Conservation (phyloP, 306 rosid species). For the Lathyrus aphaca region DNA sequence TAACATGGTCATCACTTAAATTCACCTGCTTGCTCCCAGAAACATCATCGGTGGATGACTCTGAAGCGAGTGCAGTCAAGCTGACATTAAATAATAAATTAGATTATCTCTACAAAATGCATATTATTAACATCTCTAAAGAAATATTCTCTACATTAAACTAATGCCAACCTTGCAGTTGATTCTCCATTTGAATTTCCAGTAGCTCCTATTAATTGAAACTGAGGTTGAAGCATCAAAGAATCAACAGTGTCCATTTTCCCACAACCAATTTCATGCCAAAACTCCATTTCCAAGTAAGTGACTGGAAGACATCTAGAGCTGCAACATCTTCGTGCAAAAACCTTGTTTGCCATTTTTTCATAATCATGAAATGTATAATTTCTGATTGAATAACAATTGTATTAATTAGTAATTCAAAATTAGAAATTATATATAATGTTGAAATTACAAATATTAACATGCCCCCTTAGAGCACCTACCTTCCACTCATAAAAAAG, state of each 20-base stretch:
- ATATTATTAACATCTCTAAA: too few species aligned
- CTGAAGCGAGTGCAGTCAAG: too few species aligned
- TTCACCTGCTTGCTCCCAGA: too few species aligned
- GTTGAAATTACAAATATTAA: conserved; percentile 12
- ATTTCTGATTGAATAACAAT: conserved; percentile 60
- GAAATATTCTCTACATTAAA: too few species aligned
- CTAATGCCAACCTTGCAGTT: too few species aligned
- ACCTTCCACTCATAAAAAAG: conserved; percentile 98
- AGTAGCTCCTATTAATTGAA: too few species aligned
- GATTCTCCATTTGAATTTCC: too few species aligned
- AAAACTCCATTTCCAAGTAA: conserved; percentile 90
- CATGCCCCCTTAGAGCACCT: conserved; percentile 31
- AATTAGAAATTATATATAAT: conserved; percentile 13
- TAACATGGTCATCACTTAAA: too few species aligned
- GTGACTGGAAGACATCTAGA: conserved; percentile 77
- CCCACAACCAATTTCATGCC: conserved; percentile 92
- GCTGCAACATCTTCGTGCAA: conserved; percentile 82
- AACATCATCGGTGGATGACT: too few species aligned
- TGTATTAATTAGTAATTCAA: conserved; percentile 48
- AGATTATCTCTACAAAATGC: too few species aligned
- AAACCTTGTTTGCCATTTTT: conserved; percentile 96
- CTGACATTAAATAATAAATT: too few species aligned
- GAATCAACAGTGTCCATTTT: conserved; percentile 92
- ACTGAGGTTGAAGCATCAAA: too few species aligned
- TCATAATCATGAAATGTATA: conserved; percentile 87